These are phyloP conservation scores for Saccharum hybrid DNA, from an alignment of 202 grass and related monocot species.

Conservation along the genomic window DNA sequence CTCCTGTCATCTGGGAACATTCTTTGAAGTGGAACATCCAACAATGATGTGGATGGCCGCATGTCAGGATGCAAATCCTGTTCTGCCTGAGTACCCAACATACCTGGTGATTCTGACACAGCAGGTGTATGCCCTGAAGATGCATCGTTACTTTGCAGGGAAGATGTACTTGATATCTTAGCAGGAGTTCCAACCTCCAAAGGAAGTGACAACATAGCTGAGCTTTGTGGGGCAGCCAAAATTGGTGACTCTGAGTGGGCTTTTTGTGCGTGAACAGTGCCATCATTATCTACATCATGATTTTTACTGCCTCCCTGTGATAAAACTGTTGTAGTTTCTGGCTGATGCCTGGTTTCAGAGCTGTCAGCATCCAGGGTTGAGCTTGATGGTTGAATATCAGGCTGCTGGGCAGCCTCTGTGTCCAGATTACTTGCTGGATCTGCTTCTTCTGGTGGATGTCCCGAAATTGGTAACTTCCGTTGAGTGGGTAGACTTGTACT, in stretches of 20 bases:
- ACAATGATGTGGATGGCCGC: slow-evolving; percentile 30
- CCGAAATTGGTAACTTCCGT: background rate
- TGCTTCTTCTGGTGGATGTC: slow-evolving; percentile 4
- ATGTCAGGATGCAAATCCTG: slow-evolving; percentile 29
- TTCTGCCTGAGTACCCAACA: slow-evolving; percentile 2
- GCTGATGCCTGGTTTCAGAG: slow-evolving; percentile 9
- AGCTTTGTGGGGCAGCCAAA: background rate
- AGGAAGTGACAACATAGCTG: slow-evolving; percentile 21
- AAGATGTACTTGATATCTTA: slow-evolving; percentile 28
- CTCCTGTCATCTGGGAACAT: slow-evolving; percentile 12
- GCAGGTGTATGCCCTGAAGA: slow-evolving; percentile 22
- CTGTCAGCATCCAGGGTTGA: background rate
- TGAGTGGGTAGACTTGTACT: background rate
- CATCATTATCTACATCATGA: slow-evolving; percentile 6
- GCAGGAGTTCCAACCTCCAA: slow-evolving; percentile 17
- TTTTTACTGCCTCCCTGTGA: slow-evolving; percentile 7
- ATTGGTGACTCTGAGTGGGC: background rate
- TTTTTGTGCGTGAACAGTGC: background rate
- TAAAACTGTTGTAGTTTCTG: slow-evolving; percentile 6
- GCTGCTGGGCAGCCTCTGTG: background rate
- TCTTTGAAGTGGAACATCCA: slow-evolving; percentile 22
- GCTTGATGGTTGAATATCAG: slow-evolving; percentile 18
- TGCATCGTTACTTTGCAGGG: slow-evolving; percentile 39
- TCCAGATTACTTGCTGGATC: slow-evolving; percentile 18
- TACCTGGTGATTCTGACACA: slow-evolving; percentile 8